Base-by-base conservation (phyloP, 768 basidiomycete genomes). In the Tephrocybe sp. region DNA sequence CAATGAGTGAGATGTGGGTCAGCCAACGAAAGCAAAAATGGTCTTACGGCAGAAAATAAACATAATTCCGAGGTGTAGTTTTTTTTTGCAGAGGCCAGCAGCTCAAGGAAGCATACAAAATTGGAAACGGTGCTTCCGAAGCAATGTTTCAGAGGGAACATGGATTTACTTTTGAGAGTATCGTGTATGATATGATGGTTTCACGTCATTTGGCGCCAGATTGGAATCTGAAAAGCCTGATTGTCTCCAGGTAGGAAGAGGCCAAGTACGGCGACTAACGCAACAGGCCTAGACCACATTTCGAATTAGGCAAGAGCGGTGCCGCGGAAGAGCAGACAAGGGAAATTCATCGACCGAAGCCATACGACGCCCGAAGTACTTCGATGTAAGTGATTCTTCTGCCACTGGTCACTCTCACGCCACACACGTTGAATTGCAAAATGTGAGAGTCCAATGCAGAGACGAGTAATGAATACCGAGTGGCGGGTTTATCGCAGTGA, bases 271-370 rank as follows among this genome's bases (percentile, higher is more conserved):
- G 51, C 41, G 51, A 57, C 36, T 39, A 38, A 32, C 31, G 51
- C 39, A n/a, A 46, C 34, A 47, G 49, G 47, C 45, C 52, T 39
- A 35, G 39, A 34, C 39, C 45, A 43, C 17, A 43, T 34, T 49
- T 48, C 45, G 41, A 12, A 49, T 44, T 45, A 42, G 47, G 48
- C 26, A 56, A 39, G 51, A 39, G 31, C 55, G 55, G 64, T 56
- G 52, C 61, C 61, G 61, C 53, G 46, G 49, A 40, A 47, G 57
- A 52, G 43, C 52, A 62, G 61, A 60, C 60, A 61, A 54, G 55
- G 60, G 50, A 55, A 58, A 62, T 55, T 60, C 60, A 61, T 64
- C 65, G 59, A 66, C 51, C 34, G 49, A 47, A 38, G 45, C 20
- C 26, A 26, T 8, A 16, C 38, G 38, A 16, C 40, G 43, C 17